Evolutionary conservation across 176 grass and related monocot genomes (phyloP).

Genomic region (Alopecurus myosuroides): DNA sequence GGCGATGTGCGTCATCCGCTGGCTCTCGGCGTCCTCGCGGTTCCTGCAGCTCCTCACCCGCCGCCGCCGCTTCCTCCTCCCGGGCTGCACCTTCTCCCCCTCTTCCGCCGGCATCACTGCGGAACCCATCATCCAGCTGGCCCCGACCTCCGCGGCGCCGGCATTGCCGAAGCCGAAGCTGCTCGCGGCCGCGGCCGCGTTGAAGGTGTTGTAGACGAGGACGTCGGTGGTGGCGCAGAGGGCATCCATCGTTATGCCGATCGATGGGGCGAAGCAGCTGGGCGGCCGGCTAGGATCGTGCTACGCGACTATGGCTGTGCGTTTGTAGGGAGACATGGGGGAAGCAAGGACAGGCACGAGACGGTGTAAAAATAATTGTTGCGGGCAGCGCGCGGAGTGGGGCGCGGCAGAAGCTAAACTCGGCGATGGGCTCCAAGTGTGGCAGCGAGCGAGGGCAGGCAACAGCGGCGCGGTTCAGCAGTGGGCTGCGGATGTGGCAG

Average conservation of each 20-base stretch:
- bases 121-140: background rate
- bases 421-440: slow-evolving; percentile 13
- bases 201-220: slow-evolving; percentile 57
- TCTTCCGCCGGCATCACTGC: background rate
- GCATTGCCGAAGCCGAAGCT: slow-evolving; percentile 13
- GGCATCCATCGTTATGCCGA: slow-evolving; percentile 42
- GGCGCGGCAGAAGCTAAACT: background rate
- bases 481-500: slow-evolving; percentile 2
- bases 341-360: slow-evolving; percentile 25
- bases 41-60: slow-evolving; percentile 53
- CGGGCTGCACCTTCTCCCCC: background rate
- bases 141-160: background rate
- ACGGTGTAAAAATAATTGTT: background rate
- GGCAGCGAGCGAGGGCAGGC: background rate
- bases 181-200: slow-evolving; percentile 17
- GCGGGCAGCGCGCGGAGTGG: slow-evolving; percentile 2
- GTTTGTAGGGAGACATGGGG: slow-evolving; percentile 24
- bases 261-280: background rate
- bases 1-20: slow-evolving; percentile 94
- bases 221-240: slow-evolving; percentile 32
- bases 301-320: background rate
- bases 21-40: slow-evolving; percentile 73
- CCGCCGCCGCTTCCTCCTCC: slow-evolving; percentile 71
- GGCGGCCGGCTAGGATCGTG: background rate
- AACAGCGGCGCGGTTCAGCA: background rate